Conservation (phyloP, 2,329 filamentous ascomycete species). For the Trichoderma afroharzianum region DNA sequence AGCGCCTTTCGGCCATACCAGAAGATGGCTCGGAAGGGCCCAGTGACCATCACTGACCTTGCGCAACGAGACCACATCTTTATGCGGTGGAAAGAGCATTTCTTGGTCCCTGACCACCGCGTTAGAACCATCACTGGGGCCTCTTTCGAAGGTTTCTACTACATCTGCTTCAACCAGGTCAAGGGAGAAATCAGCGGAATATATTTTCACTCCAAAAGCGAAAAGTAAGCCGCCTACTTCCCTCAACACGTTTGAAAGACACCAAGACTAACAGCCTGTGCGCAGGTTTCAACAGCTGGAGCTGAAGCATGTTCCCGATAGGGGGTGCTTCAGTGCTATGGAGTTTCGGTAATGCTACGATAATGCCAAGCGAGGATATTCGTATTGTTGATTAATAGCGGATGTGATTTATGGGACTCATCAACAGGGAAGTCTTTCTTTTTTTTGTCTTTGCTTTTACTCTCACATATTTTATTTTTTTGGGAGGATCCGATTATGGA, state of each 20-base stretch:
- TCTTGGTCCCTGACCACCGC: conserved; percentile 90
- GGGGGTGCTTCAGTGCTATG: conserved; percentile 77
- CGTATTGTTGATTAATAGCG: not conserved
- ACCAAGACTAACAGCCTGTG: not conserved
- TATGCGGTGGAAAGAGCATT: conserved; percentile 99
- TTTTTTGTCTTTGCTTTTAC: not conserved
- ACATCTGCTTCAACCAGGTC: conserved; percentile 96
- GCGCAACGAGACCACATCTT: conserved; percentile 85
- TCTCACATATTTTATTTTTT: not conserved
- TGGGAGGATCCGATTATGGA: not conserved
- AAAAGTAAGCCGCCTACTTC: conserved; percentile 65
- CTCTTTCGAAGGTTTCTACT: conserved; percentile 98
- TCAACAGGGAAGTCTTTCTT: not conserved
- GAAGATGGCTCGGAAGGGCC: conserved; percentile 54
- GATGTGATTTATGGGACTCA: not conserved
- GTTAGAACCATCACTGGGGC: conserved; percentile 88
- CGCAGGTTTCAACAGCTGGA: conserved; percentile 86
- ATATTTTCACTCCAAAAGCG: conserved; percentile 97
- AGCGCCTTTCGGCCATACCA: conserved; percentile 75
- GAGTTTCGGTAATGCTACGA: conserved; percentile 61
- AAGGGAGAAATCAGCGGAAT: conserved; percentile 85
- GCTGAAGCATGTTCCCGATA: conserved; percentile 80
- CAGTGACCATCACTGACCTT: conserved; percentile 61
- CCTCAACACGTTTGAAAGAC: not conserved
- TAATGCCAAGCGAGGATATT: conserved; percentile 23